Evolutionary conservation across 2,329 filamentous ascomycete species (phyloP).

Genomic region (Gnomoniopsis sp.): DNA sequence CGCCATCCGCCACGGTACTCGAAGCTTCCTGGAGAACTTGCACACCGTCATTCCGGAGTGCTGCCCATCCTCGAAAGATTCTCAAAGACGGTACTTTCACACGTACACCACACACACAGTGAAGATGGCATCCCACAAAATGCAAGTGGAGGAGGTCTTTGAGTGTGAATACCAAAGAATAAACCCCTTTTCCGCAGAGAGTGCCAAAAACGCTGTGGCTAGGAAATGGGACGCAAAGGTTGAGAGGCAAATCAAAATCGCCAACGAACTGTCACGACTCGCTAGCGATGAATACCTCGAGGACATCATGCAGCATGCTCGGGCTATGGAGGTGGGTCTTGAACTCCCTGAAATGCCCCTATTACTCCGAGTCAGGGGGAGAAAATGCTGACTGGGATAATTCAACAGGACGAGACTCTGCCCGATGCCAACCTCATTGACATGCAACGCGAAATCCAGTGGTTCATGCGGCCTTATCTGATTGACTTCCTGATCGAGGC

Average conservation of each 20-base stretch:
- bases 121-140: constrained; percentile 30
- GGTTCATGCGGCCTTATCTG: constrained; percentile 98
- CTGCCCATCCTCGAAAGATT: not conserved
- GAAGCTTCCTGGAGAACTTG: constrained; percentile 53
- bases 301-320: constrained; percentile 91
- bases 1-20: constrained; percentile 26
- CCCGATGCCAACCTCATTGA: constrained; percentile 97
- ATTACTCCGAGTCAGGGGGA: not conserved
- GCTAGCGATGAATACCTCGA: constrained; percentile 90
- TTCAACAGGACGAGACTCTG: constrained; percentile 70
- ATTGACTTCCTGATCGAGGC: constrained; percentile 98
- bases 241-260: constrained; percentile 82
- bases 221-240: constrained; percentile 19
- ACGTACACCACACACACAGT: constrained; percentile 19
- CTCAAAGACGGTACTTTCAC: constrained; percentile 10
- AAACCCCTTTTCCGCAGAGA: constrained; percentile 17
- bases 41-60: constrained; percentile 7
- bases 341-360: constrained; percentile 14
- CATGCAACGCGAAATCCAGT: constrained; percentile 98
- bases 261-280: constrained; percentile 79
- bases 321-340: constrained; percentile 77
- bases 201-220: constrained; percentile 16
- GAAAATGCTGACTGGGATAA: constrained; percentile 1
- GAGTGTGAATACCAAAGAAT: constrained; percentile 15
- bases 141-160: constrained; percentile 27